Percentiles rank a stretch among this genome's conserved stretches.
These are phyloP conservation scores for Amoebophrya sp. DNA, from an alignment of 169 alveolate species.

Conservation along the genomic window DNA sequence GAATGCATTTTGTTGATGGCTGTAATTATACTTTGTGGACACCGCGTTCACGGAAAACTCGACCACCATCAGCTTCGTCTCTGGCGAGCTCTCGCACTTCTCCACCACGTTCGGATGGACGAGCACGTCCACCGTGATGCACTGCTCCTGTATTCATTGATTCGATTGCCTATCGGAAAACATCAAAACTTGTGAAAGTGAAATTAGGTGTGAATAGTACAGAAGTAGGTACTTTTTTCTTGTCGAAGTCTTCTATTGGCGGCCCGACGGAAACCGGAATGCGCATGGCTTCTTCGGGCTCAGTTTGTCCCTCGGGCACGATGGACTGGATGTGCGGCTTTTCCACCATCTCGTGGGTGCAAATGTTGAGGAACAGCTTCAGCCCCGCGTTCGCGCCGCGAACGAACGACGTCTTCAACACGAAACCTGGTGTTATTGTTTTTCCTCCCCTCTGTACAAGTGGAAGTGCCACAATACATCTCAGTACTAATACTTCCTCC, in stretches of 20 bases:
- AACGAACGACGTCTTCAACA: background rate
- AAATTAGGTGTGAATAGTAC: background rate
- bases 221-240: background rate
- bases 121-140: background rate
- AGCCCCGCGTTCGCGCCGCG: background rate
- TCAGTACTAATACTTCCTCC: background rate
- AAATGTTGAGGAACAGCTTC: background rate
- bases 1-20: too few relatives aligned
- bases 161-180: background rate
- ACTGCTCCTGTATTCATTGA: background rate
- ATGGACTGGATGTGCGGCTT: background rate
- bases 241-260: background rate
- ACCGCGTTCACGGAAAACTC: background rate
- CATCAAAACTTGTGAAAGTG: background rate
- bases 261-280: background rate
- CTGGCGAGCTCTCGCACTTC: background rate
- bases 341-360: background rate
- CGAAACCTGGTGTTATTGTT: background rate
- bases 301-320: background rate
- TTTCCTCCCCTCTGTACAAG: too few relatives aligned
- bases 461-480: background rate
- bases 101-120: background rate
- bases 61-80: background rate
- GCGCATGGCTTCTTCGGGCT: background rate
- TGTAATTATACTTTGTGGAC: background rate